Evolutionary conservation across 352 stramenopile species (phyloP).

Genomic region (Phytophthora palmivora): DNA sequence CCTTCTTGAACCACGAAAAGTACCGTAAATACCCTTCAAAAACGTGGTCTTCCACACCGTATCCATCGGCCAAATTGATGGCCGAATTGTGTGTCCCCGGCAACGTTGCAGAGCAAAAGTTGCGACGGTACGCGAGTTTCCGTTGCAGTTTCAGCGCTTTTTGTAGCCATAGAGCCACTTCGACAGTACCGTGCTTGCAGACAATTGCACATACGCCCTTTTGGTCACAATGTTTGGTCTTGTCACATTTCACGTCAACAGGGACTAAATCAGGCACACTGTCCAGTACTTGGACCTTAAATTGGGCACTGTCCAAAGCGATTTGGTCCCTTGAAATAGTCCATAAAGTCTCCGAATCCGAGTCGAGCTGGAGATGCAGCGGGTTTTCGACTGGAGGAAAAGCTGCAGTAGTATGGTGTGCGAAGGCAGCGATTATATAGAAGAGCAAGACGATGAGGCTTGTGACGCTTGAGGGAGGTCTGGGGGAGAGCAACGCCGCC

Average conservation of each 20-base stretch:
- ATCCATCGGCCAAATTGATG: constrained; percentile 72
- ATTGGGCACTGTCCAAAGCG: constrained; percentile 34
- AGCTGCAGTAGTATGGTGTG: neutral
- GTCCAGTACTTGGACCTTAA: constrained; percentile 45
- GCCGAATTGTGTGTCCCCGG: constrained; percentile 80
- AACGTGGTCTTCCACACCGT: constrained; percentile 81
- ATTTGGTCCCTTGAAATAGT: constrained; percentile 32
- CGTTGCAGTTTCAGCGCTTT: constrained; percentile 71
- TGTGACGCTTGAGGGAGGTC: neutral
- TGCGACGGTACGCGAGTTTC: constrained; percentile 70
- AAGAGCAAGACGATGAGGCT: neutral
- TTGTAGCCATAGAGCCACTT: constrained; percentile 64
- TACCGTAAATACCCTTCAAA: constrained; percentile 68
- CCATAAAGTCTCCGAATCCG: constrained; percentile 22
- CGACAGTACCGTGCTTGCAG: constrained; percentile 62
- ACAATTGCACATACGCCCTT: constrained; percentile 71
- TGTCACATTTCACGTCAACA: constrained; percentile 58
- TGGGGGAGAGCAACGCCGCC: neutral
- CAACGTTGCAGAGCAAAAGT: constrained; percentile 77
- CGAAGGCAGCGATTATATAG: neutral
- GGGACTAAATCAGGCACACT: constrained; percentile 74
- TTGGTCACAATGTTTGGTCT: constrained; percentile 59
- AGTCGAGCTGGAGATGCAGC: constrained; percentile 12
- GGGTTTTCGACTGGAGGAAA: constrained; percentile 9
- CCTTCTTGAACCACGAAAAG: constrained; percentile 60